These are phyloP conservation scores for Phytophthora cactorum DNA, from an alignment of 352 stramenopile genomes.

Conservation along the genomic window DNA sequence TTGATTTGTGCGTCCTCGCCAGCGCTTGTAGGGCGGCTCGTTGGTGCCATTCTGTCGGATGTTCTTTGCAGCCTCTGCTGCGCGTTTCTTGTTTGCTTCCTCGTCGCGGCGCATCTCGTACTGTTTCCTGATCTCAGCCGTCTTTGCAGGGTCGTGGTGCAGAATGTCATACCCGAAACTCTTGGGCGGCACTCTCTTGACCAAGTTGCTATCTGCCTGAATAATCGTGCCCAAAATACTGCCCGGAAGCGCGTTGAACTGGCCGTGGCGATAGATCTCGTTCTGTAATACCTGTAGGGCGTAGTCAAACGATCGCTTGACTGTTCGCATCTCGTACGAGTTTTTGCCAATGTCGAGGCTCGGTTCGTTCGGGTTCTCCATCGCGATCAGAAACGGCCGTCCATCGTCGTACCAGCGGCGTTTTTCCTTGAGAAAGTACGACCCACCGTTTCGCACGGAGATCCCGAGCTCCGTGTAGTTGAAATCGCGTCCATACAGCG, in stretches of 20 bases:
- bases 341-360: constrained; percentile 92
- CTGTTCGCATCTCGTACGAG: constrained; percentile 92
- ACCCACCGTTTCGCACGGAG: constrained; percentile 92
- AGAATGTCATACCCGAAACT: constrained; percentile 77
- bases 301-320: constrained; percentile 93
- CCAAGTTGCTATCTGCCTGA: constrained; percentile 68
- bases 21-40: constrained; percentile 66
- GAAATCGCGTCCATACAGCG: constrained; percentile 94
- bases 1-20: constrained; percentile 52
- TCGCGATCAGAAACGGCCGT: constrained; percentile 86
- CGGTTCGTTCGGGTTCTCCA: constrained; percentile 96
- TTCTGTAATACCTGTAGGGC: constrained; percentile 74
- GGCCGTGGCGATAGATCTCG: constrained; percentile 72
- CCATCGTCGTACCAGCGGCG: constrained; percentile 70
- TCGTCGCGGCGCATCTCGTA: constrained; percentile 73
- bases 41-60: constrained; percentile 35
- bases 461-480: constrained; percentile 94
- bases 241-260: constrained; percentile 65
- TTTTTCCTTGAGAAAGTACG: constrained; percentile 94
- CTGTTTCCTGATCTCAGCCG: constrained; percentile 57
- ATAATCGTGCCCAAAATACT: constrained; percentile 84
- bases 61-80: constrained; percentile 28
- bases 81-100: constrained; percentile 59
- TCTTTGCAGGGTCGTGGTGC: constrained; percentile 76
- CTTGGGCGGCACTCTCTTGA: constrained; percentile 56